A percentile compares a stretch with the other conserved stretches of the same genome.
phyloP scores from a whole-genome alignment of 164 flowering plant species.

The Berberis thunbergii region DNA sequence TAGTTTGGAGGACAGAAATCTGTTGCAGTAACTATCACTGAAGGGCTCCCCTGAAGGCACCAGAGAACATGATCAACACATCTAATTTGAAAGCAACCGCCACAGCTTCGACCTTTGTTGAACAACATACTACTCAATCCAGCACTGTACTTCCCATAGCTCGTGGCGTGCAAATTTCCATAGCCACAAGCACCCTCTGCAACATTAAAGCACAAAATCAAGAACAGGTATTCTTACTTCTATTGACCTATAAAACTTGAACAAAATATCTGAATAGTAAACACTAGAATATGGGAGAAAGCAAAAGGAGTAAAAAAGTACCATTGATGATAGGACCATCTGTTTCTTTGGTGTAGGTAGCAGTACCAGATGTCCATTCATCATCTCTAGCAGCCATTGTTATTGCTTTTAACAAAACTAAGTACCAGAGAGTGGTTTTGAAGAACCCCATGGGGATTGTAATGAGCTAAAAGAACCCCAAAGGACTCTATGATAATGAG shows the following conservation, averaged over 20 bases:
- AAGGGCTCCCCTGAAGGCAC: slow-evolving; percentile 71
- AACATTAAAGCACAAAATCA: neutral
- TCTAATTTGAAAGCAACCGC: slow-evolving; percentile 64
- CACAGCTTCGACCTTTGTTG: slow-evolving; percentile 64
- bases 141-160: slow-evolving; percentile 53
- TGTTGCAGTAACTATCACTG: slow-evolving; percentile 56
- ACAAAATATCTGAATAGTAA: neutral
- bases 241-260: neutral
- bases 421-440: slow-evolving; percentile 9
- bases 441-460: slow-evolving; percentile 17
- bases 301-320: slow-evolving; percentile 23
- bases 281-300: neutral
- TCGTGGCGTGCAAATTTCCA: slow-evolving; percentile 47
- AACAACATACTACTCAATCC: slow-evolving; percentile 56
- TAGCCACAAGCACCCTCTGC: slow-evolving; percentile 80
- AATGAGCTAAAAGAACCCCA: too few relatives aligned
- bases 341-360: slow-evolving; percentile 54
- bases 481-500: neutral
- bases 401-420: slow-evolving; percentile 8
- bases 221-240: neutral
- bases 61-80: slow-evolving; percentile 61
- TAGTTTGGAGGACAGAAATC: slow-evolving; percentile 80
- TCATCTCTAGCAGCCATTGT: slow-evolving; percentile 13
- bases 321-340: slow-evolving; percentile 50
- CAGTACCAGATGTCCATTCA: slow-evolving; percentile 64